These are phyloP conservation scores for Parasitella parasitica DNA, from an alignment of 371 early-diverging fungal genomes.

Conservation along the genomic window DNA sequence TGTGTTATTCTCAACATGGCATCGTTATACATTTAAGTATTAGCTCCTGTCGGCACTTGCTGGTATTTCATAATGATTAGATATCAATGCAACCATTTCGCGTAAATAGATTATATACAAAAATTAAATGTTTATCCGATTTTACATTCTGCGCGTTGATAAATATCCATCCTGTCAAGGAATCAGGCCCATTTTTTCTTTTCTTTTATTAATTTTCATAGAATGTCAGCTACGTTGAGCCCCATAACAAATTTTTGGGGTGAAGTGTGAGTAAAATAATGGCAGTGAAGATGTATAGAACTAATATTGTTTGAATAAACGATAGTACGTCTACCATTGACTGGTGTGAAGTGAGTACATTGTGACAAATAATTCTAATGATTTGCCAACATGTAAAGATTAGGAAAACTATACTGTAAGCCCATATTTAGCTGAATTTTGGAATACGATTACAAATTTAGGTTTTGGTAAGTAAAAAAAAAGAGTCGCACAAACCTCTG, in stretches of 20 bases:
- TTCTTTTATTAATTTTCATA: background rate
- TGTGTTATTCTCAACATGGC: too few relatives aligned
- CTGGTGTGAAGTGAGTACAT: slow-evolving; percentile 46
- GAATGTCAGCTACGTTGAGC: background rate
- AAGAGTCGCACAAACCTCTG: background rate
- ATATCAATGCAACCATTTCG: too few relatives aligned
- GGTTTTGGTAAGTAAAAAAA: slow-evolving; percentile 40
- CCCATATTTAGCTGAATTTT: slow-evolving; percentile 71
- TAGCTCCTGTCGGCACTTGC: too few relatives aligned
- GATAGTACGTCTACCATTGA: slow-evolving; percentile 47
- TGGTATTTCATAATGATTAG: too few relatives aligned
- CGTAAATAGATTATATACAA: too few relatives aligned
- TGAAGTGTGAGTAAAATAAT: slow-evolving; percentile 22
- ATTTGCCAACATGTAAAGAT: background rate
- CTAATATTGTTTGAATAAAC: too few relatives aligned
- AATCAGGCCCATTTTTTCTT: background rate
- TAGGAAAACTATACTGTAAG: slow-evolving; percentile 46
- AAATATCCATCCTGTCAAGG: background rate
- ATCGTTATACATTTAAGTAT: too few relatives aligned
- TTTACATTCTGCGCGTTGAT: background rate
- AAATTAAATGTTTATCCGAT: background rate
- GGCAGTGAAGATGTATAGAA: background rate
- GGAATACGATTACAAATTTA: slow-evolving; percentile 71
- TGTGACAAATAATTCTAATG: background rate
- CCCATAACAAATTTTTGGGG: slow-evolving; percentile 31